Base-by-base conservation (phyloP, 148 eudicot genomes). In the Heliamphora exappendiculata region DNA sequence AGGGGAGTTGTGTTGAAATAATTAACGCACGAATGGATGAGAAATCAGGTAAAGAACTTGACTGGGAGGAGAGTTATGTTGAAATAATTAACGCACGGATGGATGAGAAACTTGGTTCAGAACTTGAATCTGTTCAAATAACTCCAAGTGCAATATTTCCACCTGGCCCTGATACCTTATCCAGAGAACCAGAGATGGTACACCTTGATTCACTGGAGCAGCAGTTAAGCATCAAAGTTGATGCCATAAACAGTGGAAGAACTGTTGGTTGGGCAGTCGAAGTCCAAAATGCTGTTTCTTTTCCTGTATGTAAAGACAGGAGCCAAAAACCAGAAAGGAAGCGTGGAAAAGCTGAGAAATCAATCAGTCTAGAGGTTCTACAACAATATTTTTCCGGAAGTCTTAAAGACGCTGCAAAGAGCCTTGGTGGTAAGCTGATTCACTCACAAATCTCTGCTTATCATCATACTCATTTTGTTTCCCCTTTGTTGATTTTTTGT, bases 271-370 rank as follows among this genome's bases (percentile, higher is more conserved):
- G 70, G 47, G 73, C 78, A 70, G 80, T 65, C 34, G 84, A 65
- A 70, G 49, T 60, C 63, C 84, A 44, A 42, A 79, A 75, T 66
- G 80, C 62, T 63, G 73, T 53, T 57, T 58, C 88, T 69, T 42
- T 66, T 67, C 67, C 82, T 26, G 89, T 78, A 64, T 73, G 63
- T 53, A 85, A 80, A 81, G 88, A 84, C 74, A 58, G 58, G 44
- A 28, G 57, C 37, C 45, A 69, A 69, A 69, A 69, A 47, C 13
- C 37, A 2, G 93, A 87, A 73, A 90, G 88, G 76, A 94, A 94
- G 76, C 92, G 98, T 78, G 94, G 97, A 66, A 94, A 92, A 85
- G 92, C 92, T 66, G 97, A 94, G 86, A 94, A 94, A 81, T 82
- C 89, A 72, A 94, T 94, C 69, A 90, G 96, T 82, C 85, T 94